Percentiles rank a stretch among this genome's conserved stretches.
phyloP scores from a whole-genome alignment of 192 early-diverging fungal genomes.

The Phlyctochytrium arcticum region DNA sequence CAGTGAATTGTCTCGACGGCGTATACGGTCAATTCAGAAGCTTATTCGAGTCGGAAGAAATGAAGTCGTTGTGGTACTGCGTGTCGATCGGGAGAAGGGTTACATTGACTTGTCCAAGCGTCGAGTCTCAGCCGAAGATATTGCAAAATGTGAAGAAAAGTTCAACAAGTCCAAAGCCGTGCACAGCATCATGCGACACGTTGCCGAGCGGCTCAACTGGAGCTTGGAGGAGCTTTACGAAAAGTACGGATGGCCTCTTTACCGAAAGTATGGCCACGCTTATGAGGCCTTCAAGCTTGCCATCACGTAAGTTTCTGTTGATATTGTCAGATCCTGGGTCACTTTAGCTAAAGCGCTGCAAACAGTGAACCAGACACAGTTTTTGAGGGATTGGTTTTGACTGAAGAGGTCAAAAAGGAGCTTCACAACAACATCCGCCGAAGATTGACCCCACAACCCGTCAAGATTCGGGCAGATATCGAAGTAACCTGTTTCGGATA shows the following conservation, averaged over 20 bases:
- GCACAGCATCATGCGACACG: slow-evolving; percentile 80
- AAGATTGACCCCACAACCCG: slow-evolving; percentile 89
- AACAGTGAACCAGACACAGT: slow-evolving; percentile 78
- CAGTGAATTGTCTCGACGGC: slow-evolving; percentile 87
- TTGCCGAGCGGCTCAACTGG: slow-evolving; percentile 79
- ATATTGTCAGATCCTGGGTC: slow-evolving; percentile 1
- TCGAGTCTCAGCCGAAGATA: slow-evolving; percentile 83
- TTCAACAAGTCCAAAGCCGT: slow-evolving; percentile 90
- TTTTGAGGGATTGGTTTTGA: slow-evolving; percentile 75
- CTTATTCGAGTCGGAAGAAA: slow-evolving; percentile 87
- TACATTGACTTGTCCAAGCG: slow-evolving; percentile 99
- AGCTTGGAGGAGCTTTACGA: slow-evolving; percentile 82
- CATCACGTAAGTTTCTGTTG: slow-evolving; percentile 56
- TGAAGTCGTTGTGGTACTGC: slow-evolving; percentile 88
- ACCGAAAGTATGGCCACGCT: slow-evolving; percentile 93
- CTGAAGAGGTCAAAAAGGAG: slow-evolving; percentile 60
- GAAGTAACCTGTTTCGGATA: slow-evolving; percentile 91
- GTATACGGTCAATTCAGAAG: slow-evolving; percentile 96
- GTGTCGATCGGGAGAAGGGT: slow-evolving; percentile 96
- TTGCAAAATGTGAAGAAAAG: slow-evolving; percentile 84
- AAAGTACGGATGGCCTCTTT: slow-evolving; percentile 89
- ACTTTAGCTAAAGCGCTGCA: neutral
- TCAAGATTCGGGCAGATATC: slow-evolving; percentile 94
- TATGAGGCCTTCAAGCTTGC: slow-evolving; percentile 96
- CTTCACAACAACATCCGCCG: slow-evolving; percentile 80